A percentile compares a stretch with the other conserved stretches of the same genome.
These are phyloP conservation scores for Cutaneotrichosporon mucoides DNA, from an alignment of 1,284 basidiomycete genomes.

Conservation along the genomic window DNA sequence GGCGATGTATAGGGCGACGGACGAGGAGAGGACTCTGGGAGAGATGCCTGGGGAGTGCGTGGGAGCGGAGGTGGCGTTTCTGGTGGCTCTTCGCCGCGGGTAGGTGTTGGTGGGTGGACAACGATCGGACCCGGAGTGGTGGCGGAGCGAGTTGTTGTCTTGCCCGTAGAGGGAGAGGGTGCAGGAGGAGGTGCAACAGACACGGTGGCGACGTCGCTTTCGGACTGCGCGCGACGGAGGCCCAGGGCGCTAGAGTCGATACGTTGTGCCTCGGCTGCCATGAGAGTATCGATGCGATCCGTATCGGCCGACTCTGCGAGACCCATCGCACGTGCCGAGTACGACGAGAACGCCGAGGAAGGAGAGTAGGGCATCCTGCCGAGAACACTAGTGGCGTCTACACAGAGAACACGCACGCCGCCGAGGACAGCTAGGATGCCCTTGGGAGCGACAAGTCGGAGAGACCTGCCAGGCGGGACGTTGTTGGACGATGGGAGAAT, in stretches of 20 bases:
- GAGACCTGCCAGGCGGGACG: background rate
- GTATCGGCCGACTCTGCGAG: constrained; percentile 8
- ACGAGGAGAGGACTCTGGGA: background rate
- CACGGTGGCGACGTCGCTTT: constrained; percentile 4
- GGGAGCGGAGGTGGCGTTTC: background rate
- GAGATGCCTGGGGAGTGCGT: background rate
- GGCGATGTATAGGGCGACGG: background rate
- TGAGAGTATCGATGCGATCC: constrained; percentile 10
- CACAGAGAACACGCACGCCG: constrained; percentile 13
- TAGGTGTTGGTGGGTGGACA: constrained; percentile 10
- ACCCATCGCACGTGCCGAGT: constrained; percentile 2
- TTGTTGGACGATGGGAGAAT: background rate
- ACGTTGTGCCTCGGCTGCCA: background rate
- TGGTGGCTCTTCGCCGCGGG: background rate
- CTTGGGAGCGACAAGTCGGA: constrained; percentile 7
- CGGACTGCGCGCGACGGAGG: constrained; percentile 15
- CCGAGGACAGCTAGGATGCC: constrained; percentile 15
- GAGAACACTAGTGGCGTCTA: constrained; percentile 6
- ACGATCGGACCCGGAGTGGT: background rate
- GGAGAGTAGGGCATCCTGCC: constrained; percentile 16
- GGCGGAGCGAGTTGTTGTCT: background rate
- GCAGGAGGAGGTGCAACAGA: background rate
- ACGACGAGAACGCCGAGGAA: background rate
- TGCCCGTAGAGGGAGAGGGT: background rate
- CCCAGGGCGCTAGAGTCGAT: background rate